phyloP scores from a whole-genome alignment of 768 basidiomycete species.

The Pleurotus salmoneostramineus region DNA sequence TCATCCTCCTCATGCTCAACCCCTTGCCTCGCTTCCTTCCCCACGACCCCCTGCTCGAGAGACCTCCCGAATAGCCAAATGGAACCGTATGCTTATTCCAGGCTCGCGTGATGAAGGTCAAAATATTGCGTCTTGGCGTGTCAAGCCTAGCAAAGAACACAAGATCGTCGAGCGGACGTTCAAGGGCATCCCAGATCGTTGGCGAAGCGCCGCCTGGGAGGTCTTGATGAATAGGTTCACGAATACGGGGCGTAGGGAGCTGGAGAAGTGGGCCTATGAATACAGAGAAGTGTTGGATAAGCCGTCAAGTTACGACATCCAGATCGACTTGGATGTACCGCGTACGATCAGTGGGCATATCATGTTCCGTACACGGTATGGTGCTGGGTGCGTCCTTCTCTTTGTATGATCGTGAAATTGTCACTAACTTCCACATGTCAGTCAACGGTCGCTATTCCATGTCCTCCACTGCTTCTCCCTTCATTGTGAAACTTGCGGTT shows the following conservation, averaged over 20 bases:
- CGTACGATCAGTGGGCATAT: conserved; percentile 94
- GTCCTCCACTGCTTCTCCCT: conserved; percentile 91
- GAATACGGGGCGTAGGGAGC: conserved; percentile 38
- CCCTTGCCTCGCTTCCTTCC: conserved; percentile 45
- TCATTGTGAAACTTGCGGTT: conserved; percentile 82
- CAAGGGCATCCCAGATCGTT: conserved; percentile 96
- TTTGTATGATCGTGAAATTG: neutral
- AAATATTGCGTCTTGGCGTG: conserved; percentile 70
- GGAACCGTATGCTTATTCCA: conserved; percentile 87
- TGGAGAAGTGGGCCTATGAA: conserved; percentile 38
- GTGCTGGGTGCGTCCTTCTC: conserved; percentile 73
- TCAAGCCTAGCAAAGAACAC: conserved; percentile 58
- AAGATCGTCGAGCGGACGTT: conserved; percentile 77
- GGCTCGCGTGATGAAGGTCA: conserved; percentile 67
- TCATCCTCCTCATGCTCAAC: conserved; percentile 40
- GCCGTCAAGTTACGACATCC: conserved; percentile 88
- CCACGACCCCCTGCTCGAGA: conserved; percentile 58
- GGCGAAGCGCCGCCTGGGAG: conserved; percentile 93
- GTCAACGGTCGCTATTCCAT: conserved; percentile 93
- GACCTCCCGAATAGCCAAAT: conserved; percentile 76
- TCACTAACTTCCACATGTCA: conserved; percentile 21
- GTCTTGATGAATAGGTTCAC: conserved; percentile 62
- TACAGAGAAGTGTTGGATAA: conserved; percentile 68
- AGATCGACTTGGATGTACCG: conserved; percentile 97
- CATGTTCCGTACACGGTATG: conserved; percentile 93